Conservation (phyloP, 1,139 yeast species). For the Kodamaea derodonti region DNA sequence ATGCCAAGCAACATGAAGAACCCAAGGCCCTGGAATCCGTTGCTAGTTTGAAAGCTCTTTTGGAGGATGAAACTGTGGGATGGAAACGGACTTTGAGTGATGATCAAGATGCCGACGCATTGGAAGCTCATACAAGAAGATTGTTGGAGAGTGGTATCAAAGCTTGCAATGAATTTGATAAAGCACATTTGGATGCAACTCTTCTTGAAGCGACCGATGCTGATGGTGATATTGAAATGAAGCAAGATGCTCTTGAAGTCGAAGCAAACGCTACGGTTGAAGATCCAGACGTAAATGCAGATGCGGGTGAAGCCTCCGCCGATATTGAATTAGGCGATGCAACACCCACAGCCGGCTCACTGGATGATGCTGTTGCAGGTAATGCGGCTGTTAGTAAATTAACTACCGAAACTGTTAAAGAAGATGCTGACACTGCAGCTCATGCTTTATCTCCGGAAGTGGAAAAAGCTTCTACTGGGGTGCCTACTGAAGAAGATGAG, state of each 20-base stretch:
- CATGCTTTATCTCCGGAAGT: background rate
- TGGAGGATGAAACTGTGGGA: conserved; percentile 35
- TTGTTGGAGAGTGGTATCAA: conserved; percentile 33
- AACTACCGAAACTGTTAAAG: background rate
- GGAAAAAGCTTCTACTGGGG: conserved; percentile 7
- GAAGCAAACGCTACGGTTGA: conserved; percentile 1
- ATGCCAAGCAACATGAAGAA: conserved; percentile 29
- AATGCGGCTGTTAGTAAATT: background rate
- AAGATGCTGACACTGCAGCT: conserved; percentile 2
- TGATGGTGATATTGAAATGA: conserved; percentile 13
- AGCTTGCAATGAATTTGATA: conserved; percentile 22
- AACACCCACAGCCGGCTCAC: background rate
- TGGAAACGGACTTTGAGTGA: conserved; percentile 35
- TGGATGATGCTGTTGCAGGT: too few relatives aligned
- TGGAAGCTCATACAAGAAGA: conserved; percentile 21
- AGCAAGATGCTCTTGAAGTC: conserved; percentile 5
- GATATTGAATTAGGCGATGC: background rate
- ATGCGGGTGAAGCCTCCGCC: background rate
- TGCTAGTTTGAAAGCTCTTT: conserved; percentile 21
- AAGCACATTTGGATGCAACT: conserved; percentile 12
- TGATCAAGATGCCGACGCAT: conserved; percentile 17
- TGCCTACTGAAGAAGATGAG: background rate
- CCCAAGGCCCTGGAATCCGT: conserved; percentile 24
- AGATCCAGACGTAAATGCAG: background rate
- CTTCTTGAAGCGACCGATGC: conserved; percentile 4